Base-by-base conservation (phyloP, 2,329 filamentous ascomycete species). In the Clarireedia homoeocarpa region DNA sequence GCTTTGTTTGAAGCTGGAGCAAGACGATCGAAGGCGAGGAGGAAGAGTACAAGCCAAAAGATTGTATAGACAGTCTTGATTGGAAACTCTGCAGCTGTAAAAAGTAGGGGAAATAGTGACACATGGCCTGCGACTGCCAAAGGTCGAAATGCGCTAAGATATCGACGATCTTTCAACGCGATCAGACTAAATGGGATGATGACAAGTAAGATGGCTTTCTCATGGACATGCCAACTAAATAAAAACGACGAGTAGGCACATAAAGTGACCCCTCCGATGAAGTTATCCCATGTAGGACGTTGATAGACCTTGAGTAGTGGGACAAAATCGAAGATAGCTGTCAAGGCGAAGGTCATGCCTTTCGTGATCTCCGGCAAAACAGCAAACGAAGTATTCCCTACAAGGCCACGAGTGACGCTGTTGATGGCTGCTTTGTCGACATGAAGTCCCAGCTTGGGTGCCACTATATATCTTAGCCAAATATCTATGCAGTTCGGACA, bases 221-320 rank as follows among this genome's bases (percentile, higher is more conserved):
- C 94, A 66, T 99, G 94, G 7, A 99, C 94, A 68, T 99, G 94
- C 91, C 92, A 99, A 56, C 94, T 92, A 65, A 97, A 97, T 9
- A 99, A 79, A 74, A 99, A 99, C 0, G 92, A 96, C 0, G 92
- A 88, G 69, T 96, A 99, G 57, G 89, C 94, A 67, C 94, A 97
- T 15, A 97, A 82, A 0, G 92, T 96, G 46, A 96, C 81, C 0
- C 90, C 86, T 3, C 90, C 90, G 44, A 97, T 81, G 69, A 99
- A 97, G 55, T 82, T 87, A 60, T 95, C 88, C 89, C 90, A 96
- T 0, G 83, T 89, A 2, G 91, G 90, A 51, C 80, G 77, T 47
- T 82, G 68, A 74, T 96, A 95, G 40, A 97, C 82, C 71, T 91
- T 95, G 61, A 90, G 70, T 6, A 99, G 79, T 5, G 89, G 86